These are phyloP conservation scores for Knufia petricola DNA, from an alignment of 2,329 filamentous ascomycete genomes.

Conservation along the genomic window DNA sequence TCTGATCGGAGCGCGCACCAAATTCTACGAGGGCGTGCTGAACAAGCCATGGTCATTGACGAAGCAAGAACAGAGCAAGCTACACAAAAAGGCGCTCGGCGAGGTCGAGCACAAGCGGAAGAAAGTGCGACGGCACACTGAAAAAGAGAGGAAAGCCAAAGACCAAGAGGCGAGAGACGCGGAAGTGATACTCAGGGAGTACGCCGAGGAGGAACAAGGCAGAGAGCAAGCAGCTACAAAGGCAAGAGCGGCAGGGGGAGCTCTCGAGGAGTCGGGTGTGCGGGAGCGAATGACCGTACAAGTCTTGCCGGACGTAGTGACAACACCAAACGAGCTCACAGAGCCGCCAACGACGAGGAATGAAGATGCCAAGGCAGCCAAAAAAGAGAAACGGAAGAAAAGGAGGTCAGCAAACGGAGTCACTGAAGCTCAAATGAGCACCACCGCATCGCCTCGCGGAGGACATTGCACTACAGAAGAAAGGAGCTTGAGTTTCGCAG, in stretches of 20 bases:
- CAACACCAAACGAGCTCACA: neutral
- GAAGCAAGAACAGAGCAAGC: constrained; percentile 32
- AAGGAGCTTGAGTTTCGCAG: neutral
- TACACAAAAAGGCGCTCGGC: constrained; percentile 34
- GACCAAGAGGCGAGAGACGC: constrained; percentile 34
- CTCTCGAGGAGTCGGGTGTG: constrained; percentile 1
- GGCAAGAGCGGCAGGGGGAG: constrained; percentile 25
- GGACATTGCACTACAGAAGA: neutral
- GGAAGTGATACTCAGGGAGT: constrained; percentile 23
- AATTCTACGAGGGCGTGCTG: constrained; percentile 42
- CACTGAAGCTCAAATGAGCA: neutral
- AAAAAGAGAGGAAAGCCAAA: constrained; percentile 25
- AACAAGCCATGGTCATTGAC: constrained; percentile 45
- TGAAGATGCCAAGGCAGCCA: neutral
- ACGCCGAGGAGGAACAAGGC: constrained; percentile 33
- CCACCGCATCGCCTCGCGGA: neutral
- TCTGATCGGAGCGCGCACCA: constrained; percentile 43
- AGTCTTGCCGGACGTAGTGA: neutral
- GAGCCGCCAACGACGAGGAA: neutral
- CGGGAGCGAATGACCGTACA: neutral
- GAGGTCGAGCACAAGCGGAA: constrained; percentile 32
- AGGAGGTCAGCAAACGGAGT: neutral
- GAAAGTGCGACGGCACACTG: constrained; percentile 25
- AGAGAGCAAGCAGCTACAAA: constrained; percentile 28
- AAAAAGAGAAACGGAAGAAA: neutral